phyloP scores from a whole-genome alignment of 306 rosid species.

The Inga oerstediana region DNA sequence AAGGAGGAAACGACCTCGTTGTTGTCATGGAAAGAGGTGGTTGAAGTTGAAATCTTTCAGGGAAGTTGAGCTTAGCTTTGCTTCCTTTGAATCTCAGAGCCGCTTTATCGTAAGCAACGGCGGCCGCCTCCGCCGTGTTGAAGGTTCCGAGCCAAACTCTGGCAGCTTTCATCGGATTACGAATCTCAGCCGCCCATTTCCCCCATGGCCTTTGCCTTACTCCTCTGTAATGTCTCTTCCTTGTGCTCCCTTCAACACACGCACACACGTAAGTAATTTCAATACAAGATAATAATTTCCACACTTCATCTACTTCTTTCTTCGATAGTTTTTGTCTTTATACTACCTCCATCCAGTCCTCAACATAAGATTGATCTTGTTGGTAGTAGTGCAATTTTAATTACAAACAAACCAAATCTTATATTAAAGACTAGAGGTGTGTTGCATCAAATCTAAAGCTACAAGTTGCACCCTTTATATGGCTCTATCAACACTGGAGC shows the following conservation, averaged over 20 bases:
- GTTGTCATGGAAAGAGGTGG: neutral
- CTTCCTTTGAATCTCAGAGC: constrained; percentile 90
- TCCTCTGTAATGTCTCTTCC: constrained; percentile 83
- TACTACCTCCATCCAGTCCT: neutral
- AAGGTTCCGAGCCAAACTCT: constrained; percentile 93
- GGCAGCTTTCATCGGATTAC: constrained; percentile 80
- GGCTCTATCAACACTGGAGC: neutral
- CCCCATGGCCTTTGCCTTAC: constrained; percentile 95
- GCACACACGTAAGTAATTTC: neutral
- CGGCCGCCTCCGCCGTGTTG: constrained; percentile 84
- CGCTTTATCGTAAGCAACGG: constrained; percentile 82
- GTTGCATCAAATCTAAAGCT: neutral
- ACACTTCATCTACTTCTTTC: neutral
- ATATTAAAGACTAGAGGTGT: too few species aligned
- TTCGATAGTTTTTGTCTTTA: neutral
- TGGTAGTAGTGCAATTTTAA: too few species aligned
- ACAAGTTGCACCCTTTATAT: neutral
- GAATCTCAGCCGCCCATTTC: constrained; percentile 91
- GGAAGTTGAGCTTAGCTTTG: constrained; percentile 92
- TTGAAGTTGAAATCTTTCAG: constrained; percentile 65
- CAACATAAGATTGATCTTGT: too few species aligned
- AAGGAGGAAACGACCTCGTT: neutral
- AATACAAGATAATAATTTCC: neutral
- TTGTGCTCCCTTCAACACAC: constrained; percentile 29
- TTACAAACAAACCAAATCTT: too few species aligned